These are phyloP conservation scores for Aspergillus indologenus DNA, from an alignment of 495 filamentous ascomycete species.

Conservation along the genomic window DNA sequence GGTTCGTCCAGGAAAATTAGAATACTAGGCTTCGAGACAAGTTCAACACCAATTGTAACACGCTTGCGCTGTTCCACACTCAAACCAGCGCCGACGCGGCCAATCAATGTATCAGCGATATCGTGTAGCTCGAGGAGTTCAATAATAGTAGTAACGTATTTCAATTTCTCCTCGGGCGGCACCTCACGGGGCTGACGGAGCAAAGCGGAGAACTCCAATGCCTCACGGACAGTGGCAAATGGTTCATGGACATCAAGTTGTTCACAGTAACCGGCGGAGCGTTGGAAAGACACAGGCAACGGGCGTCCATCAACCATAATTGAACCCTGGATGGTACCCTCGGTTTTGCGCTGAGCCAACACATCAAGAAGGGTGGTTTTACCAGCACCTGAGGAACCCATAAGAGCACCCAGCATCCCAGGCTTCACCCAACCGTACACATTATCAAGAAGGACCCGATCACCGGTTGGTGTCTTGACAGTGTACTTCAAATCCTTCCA, in stretches of 20 bases:
- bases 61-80: conserved; percentile 62
- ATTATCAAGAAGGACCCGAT: conserved; percentile 61
- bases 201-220: conserved; percentile 56
- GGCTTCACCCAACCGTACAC: conserved; percentile 91
- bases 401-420: conserved; percentile 71
- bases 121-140: conserved; percentile 57
- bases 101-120: conserved; percentile 53
- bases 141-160: conserved; percentile 59
- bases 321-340: conserved; percentile 82
- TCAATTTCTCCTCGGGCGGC: conserved; percentile 54
- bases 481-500: conserved; percentile 60
- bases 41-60: conserved; percentile 66
- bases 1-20: conserved; percentile 78
- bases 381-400: conserved; percentile 64
- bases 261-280: conserved; percentile 58
- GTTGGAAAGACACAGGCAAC: conserved; percentile 78
- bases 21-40: conserved; percentile 63
- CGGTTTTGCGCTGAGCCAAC: conserved; percentile 67
- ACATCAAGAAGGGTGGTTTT: conserved; percentile 60
- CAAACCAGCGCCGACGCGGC: conserved; percentile 49
- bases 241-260: conserved; percentile 61
- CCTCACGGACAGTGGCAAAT: conserved; percentile 60
- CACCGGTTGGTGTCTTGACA: conserved; percentile 43
- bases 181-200: conserved; percentile 52
- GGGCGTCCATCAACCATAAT: conserved; percentile 80